These are phyloP conservation scores for Aaosphaeria pasadenensis DNA, from an alignment of 2,329 filamentous ascomycete species.

Conservation along the genomic window DNA sequence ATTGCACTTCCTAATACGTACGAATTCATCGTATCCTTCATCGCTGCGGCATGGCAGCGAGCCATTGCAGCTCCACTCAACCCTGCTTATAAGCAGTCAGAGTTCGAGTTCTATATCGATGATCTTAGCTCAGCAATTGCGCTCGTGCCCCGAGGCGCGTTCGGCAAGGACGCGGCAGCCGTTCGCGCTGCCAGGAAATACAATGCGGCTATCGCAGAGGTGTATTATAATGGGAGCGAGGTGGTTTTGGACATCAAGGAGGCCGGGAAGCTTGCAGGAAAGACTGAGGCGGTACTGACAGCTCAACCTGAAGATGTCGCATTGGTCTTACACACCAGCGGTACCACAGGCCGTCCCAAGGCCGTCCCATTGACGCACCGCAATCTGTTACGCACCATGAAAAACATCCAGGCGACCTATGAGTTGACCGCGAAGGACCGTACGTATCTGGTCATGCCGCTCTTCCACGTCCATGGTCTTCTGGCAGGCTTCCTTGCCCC, in stretches of 20 bases:
- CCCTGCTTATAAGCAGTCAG: conserved; percentile 81
- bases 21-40: conserved; percentile 83
- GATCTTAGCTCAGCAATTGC: conserved; percentile 78
- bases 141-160: conserved; percentile 71
- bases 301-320: conserved; percentile 76
- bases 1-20: conserved; percentile 83
- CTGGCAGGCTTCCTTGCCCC: conserved; percentile 79
- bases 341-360: conserved; percentile 82
- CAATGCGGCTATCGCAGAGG: conserved; percentile 81
- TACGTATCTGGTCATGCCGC: conserved; percentile 84
- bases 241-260: conserved; percentile 78
- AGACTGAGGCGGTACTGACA: conserved; percentile 47
- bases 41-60: conserved; percentile 82
- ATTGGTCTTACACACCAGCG: conserved; percentile 78
- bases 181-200: conserved; percentile 76
- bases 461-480: conserved; percentile 89
- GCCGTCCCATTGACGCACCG: conserved; percentile 76
- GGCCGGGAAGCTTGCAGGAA: conserved; percentile 60
- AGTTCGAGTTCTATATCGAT: conserved; percentile 91
- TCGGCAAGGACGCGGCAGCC: conserved; percentile 63
- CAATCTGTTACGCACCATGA: conserved; percentile 79
- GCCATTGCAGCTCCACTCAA: conserved; percentile 84
- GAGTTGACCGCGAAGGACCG: conserved; percentile 67
- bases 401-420: conserved; percentile 78
- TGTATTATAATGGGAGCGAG: conserved; percentile 71